phyloP scores from a whole-genome alignment of 176 grass and related monocot genomes.

The Musa beccarii region DNA sequence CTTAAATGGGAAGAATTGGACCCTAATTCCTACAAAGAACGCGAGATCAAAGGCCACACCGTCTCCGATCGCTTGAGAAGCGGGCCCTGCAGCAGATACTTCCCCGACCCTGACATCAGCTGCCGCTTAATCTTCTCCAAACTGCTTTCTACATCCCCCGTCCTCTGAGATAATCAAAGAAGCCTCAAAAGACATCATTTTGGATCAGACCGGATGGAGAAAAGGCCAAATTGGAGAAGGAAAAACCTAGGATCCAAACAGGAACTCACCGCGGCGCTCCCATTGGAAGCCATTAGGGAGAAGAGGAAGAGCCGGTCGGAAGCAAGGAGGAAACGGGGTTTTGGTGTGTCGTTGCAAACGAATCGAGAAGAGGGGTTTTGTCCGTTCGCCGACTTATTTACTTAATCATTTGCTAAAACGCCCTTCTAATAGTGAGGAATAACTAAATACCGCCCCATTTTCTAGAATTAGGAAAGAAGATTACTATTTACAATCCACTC shows the following conservation, averaged over 20 bases:
- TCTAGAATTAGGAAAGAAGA: not conserved
- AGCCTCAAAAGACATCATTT: not conserved
- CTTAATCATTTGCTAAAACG: no score
- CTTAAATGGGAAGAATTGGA: not conserved
- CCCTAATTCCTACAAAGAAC: conserved; percentile 18
- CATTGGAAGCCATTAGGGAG: conserved; percentile 7
- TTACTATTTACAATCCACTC: not conserved
- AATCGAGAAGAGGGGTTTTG: not conserved
- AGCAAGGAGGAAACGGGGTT: not conserved
- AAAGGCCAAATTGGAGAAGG: not conserved
- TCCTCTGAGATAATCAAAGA: conserved; percentile 29
- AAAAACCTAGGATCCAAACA: conserved; percentile 20
- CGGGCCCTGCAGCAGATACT: conserved; percentile 82
- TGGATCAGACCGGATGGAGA: conserved; percentile 17
- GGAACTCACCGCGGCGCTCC: not conserved
- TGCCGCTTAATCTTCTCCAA: conserved; percentile 97
- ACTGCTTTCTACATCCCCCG: conserved; percentile 46
- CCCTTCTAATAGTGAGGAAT: no score
- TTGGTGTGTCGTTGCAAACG: not conserved
- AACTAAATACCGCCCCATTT: not conserved
- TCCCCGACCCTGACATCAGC: conserved; percentile 67
- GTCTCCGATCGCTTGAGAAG: conserved; percentile 99
- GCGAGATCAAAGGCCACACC: conserved; percentile 28
- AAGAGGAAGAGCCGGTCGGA: not conserved
- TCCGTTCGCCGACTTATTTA: no score